Conservation (phyloP, 352 stramenopile genomes). For the Phytopythium sindhum region DNA sequence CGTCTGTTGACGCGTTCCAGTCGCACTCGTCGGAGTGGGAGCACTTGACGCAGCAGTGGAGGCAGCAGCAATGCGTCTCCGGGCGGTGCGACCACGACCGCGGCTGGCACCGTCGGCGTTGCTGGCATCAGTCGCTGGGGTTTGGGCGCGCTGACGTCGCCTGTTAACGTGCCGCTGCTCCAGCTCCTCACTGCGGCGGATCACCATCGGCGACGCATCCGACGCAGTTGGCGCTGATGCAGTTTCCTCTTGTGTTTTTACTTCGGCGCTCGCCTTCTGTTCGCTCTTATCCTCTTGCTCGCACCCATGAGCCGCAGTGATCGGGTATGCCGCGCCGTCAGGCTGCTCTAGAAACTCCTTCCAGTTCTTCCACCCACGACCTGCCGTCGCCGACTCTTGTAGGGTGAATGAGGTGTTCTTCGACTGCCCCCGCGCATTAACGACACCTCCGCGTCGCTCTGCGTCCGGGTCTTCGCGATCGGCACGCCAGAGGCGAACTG, state of each 20-base stretch:
- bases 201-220: slow-evolving; percentile 21
- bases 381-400: background rate
- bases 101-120: background rate
- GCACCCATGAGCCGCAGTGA: slow-evolving; percentile 8
- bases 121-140: background rate
- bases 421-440: background rate
- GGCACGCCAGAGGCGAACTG: slow-evolving; percentile 41
- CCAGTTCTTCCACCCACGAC: slow-evolving; percentile 31
- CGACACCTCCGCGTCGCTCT: background rate
- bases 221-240: background rate
- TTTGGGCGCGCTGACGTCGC: slow-evolving; percentile 19
- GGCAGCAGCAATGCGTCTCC: background rate
- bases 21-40: background rate
- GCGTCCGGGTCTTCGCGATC: slow-evolving; percentile 8
- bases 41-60: background rate
- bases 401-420: background rate
- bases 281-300: background rate
- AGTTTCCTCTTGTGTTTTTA: background rate
- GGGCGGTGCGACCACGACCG: background rate
- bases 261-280: background rate
- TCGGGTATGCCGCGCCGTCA: slow-evolving; percentile 24
- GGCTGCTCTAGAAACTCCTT: slow-evolving; percentile 27
- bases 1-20: slow-evolving; percentile 4
- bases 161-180: background rate
- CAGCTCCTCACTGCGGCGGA: slow-evolving; percentile 16